These are phyloP conservation scores for Apiotrichum montevideense DNA, from an alignment of 1,284 basidiomycete genomes.

Conservation along the genomic window DNA sequence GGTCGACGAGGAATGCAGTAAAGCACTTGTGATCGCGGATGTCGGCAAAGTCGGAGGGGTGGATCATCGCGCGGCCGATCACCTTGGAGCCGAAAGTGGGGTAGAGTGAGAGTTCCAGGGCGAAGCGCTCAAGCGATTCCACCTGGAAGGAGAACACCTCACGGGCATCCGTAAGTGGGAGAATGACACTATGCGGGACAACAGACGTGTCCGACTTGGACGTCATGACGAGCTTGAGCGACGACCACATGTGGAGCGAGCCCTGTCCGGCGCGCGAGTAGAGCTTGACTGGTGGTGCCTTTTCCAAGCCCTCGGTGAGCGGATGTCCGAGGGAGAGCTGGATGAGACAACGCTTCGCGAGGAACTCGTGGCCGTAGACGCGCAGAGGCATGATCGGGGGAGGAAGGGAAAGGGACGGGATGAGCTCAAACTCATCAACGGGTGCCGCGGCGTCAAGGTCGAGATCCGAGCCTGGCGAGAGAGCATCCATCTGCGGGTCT, in stretches of 20 bases:
- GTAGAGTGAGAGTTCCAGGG: slow-evolving; percentile 89
- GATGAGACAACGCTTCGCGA: slow-evolving; percentile 81
- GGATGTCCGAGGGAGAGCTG: slow-evolving; percentile 79
- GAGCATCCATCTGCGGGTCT: slow-evolving; percentile 42
- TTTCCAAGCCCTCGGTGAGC: slow-evolving; percentile 41
- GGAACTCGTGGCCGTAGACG: slow-evolving; percentile 49
- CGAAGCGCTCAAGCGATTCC: slow-evolving; percentile 63
- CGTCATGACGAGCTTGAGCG: slow-evolving; percentile 90
- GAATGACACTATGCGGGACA: slow-evolving; percentile 78
- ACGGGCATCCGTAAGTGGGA: slow-evolving; percentile 73
- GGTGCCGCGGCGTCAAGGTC: slow-evolving; percentile 53
- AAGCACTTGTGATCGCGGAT: slow-evolving; percentile 55
- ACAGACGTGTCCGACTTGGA: slow-evolving; percentile 70
- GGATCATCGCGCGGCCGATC: slow-evolving; percentile 84
- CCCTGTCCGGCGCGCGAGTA: slow-evolving; percentile 47
- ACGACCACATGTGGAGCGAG: slow-evolving; percentile 52
- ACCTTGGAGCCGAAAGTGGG: slow-evolving; percentile 98
- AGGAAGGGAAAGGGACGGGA: slow-evolving; percentile 87
- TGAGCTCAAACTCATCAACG: slow-evolving; percentile 61
- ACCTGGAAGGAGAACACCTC: slow-evolving; percentile 89
- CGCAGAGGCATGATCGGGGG: slow-evolving; percentile 87
- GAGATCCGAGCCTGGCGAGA: slow-evolving; percentile 53
- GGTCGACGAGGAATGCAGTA: slow-evolving; percentile 81
- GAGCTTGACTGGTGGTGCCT: slow-evolving; percentile 51
- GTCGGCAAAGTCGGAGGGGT: slow-evolving; percentile 66